phyloP scores from a whole-genome alignment of 192 early-diverging fungal species.

The Irineochytrium annulatum region DNA sequence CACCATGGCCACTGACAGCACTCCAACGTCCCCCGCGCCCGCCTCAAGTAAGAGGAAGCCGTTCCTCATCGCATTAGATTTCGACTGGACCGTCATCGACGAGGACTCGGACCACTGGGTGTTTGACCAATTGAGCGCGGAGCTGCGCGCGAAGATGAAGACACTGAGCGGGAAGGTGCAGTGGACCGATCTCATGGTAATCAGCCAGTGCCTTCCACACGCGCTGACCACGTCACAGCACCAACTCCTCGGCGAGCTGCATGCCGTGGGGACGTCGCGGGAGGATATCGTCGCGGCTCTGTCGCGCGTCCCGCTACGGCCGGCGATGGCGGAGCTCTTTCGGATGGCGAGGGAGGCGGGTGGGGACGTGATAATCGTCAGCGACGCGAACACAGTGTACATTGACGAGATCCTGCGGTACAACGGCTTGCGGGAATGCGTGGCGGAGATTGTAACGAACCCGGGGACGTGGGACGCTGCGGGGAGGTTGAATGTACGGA shows the following conservation, averaged over 20 bases:
- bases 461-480: conserved; percentile 20
- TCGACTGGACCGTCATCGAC: conserved; percentile 39
- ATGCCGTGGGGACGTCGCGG: conserved; percentile 15
- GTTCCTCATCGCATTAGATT: conserved; percentile 32
- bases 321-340: conserved; percentile 18
- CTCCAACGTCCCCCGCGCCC: too few relatives aligned
- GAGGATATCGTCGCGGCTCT: conserved; percentile 22
- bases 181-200: conserved; percentile 38
- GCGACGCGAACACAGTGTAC: conserved; percentile 40
- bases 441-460: conserved; percentile 37
- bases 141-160: conserved; percentile 14
- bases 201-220: neutral
- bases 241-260: conserved; percentile 25
- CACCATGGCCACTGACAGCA: too few relatives aligned
- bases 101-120: conserved; percentile 33
- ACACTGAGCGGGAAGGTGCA: conserved; percentile 16
- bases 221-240: conserved; percentile 5
- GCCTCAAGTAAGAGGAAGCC: too few relatives aligned
- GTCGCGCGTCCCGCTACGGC: conserved; percentile 20
- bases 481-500: conserved; percentile 19
- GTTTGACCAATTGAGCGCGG: conserved; percentile 21
- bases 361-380: conserved; percentile 28
- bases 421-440: conserved; percentile 22
- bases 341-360: conserved; percentile 18
- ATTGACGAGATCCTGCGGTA: conserved; percentile 36